Evolutionary conservation across 208 protist species (phyloP).

Genomic region (Trypanosoma platydactyli): DNA sequence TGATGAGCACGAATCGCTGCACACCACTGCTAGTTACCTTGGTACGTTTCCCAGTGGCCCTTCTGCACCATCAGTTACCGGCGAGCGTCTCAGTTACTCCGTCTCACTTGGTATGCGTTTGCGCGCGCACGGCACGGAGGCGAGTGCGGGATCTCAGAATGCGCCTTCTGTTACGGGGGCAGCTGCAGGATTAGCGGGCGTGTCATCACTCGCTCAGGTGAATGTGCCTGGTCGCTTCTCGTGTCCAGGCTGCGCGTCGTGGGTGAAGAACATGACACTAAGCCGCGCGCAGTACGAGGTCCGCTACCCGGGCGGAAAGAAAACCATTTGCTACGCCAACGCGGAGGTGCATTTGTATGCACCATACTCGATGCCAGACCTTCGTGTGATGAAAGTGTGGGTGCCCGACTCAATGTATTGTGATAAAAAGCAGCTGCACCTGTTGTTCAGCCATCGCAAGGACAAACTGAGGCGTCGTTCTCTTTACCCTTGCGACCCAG

Average conservation of each 20-base stretch:
- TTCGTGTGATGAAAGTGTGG: constrained; percentile 66
- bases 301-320: constrained; percentile 73
- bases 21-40: not conserved
- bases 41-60: not conserved
- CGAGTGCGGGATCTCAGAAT: not conserved
- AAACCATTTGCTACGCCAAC: constrained; percentile 74
- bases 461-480: constrained; percentile 76
- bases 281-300: constrained; percentile 75
- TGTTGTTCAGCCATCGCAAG: constrained; percentile 77
- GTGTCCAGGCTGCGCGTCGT: constrained; percentile 54
- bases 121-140: not conserved
- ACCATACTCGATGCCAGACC: constrained; percentile 74
- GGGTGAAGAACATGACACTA: constrained; percentile 72
- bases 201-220: not conserved
- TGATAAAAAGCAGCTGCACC: constrained; percentile 57
- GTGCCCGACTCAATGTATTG: constrained; percentile 47
- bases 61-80: not conserved
- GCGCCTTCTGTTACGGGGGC: not conserved
- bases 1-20: constrained; percentile 22
- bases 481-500: constrained; percentile 32
- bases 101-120: not conserved
- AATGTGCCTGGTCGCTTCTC: constrained; percentile 5
- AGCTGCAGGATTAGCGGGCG: not conserved
- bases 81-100: constrained; percentile 1
- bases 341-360: constrained; percentile 70